Evolutionary conservation across 495 filamentous ascomycete species (phyloP).

Genomic region (Neurospora tetrasperma): DNA sequence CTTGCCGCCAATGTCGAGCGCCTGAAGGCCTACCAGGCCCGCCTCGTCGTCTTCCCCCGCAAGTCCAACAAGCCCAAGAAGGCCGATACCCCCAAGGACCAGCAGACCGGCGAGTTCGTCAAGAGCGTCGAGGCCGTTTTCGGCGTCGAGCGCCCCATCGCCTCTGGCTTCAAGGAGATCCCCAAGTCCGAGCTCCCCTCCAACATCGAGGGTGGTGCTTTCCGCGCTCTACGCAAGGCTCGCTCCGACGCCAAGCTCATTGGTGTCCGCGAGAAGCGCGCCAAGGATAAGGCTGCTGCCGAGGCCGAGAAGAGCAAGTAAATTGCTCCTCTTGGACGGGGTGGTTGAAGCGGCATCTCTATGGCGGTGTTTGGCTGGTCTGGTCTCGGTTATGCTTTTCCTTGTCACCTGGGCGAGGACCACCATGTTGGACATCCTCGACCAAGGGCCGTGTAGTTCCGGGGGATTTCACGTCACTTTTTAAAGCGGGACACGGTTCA

Average conservation of each 20-base stretch:
- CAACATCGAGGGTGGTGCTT: slow-evolving; percentile 68
- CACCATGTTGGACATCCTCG: slow-evolving; percentile 10
- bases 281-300: slow-evolving; percentile 84
- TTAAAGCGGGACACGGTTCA: slow-evolving; percentile 15
- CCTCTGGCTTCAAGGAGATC: slow-evolving; percentile 61
- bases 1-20: slow-evolving; percentile 90
- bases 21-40: slow-evolving; percentile 88
- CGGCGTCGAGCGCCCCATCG: slow-evolving; percentile 56
- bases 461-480: slow-evolving; percentile 14
- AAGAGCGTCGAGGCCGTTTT: slow-evolving; percentile 45
- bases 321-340: slow-evolving; percentile 46
- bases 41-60: slow-evolving; percentile 95
- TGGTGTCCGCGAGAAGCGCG: slow-evolving; percentile 87
- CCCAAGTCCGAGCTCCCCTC: slow-evolving; percentile 69
- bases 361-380: slow-evolving; percentile 34
- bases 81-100: slow-evolving; percentile 80
- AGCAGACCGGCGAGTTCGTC: slow-evolving; percentile 61
- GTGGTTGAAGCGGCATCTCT: slow-evolving; percentile 14
- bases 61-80: slow-evolving; percentile 85
- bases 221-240: slow-evolving; percentile 72
- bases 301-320: slow-evolving; percentile 73
- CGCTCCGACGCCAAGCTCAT: slow-evolving; percentile 72
- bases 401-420: slow-evolving; percentile 24
- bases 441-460: slow-evolving; percentile 20
- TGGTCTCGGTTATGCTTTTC: slow-evolving; percentile 35